Evolutionary conservation across 495 filamentous ascomycete species (phyloP).

Genomic region (Sabuloglossum arenarium): DNA sequence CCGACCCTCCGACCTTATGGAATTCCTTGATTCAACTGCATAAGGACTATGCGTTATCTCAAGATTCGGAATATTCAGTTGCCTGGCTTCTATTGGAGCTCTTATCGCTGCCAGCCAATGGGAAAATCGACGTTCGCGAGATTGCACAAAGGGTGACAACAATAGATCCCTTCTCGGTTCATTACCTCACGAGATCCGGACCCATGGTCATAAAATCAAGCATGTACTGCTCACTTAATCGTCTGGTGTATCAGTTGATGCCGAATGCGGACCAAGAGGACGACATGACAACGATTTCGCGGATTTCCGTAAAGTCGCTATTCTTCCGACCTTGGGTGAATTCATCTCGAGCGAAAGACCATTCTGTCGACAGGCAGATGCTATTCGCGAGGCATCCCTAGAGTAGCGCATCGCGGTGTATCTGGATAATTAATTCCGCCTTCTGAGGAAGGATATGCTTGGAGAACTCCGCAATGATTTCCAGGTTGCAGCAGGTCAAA

Average conservation of each 20-base stretch:
- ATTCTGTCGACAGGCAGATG: constrained; percentile 30
- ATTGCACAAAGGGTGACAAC: constrained; percentile 16
- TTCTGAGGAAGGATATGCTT: constrained; percentile 57
- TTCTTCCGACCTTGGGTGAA: constrained; percentile 50
- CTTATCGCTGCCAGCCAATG: constrained; percentile 21
- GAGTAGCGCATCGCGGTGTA: constrained; percentile 28
- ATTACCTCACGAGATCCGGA: constrained; percentile 15
- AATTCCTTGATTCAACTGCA: constrained; percentile 28
- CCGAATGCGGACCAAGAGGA: constrained; percentile 31
- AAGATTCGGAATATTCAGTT: constrained; percentile 24
- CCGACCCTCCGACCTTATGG: constrained; percentile 42
- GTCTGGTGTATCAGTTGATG: not conserved
- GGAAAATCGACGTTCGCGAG: constrained; percentile 9
- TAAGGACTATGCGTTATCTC: constrained; percentile 17
- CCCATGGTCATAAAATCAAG: constrained; percentile 24
- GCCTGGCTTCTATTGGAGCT: constrained; percentile 40
- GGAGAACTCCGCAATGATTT: constrained; percentile 41
- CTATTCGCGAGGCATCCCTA: constrained; percentile 15
- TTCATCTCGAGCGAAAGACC: constrained; percentile 33
- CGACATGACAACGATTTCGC: constrained; percentile 60
- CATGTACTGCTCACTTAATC: constrained; percentile 17
- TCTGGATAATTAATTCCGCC: constrained; percentile 60
- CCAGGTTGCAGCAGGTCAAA: constrained; percentile 22
- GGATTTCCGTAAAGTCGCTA: constrained; percentile 38
- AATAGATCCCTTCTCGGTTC: constrained; percentile 17